These are phyloP conservation scores for Fraxinus americana DNA, from an alignment of 257 asterid species.

Conservation along the genomic window DNA sequence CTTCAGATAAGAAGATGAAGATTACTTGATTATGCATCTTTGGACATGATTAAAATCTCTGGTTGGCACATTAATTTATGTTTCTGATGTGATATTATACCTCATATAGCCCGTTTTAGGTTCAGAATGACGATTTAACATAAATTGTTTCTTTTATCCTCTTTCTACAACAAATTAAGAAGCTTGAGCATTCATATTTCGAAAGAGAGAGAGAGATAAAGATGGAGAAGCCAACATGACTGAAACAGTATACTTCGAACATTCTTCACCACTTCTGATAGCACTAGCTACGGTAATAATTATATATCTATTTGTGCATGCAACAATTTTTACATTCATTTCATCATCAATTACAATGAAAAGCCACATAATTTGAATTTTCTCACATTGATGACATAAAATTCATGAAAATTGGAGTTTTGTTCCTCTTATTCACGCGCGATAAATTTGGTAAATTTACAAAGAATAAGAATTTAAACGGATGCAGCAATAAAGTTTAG, in stretches of 20 bases:
- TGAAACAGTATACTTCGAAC: background rate
- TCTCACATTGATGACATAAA: background rate
- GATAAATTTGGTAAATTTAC: background rate
- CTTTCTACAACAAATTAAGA: background rate
- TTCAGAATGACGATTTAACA: background rate
- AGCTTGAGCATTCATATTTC: background rate
- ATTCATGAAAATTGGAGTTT: background rate
- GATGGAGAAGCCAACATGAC: background rate
- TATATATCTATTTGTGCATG: background rate
- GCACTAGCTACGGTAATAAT: background rate
- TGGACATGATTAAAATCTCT: background rate
- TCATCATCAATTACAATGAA: background rate
- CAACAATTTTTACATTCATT: background rate
- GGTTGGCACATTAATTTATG: background rate
- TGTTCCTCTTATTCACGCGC: background rate
- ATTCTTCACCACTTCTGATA: background rate
- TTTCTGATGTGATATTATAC: slow-evolving; percentile 12
- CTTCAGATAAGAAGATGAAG: background rate
- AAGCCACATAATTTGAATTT: background rate
- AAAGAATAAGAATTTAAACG: too few relatives aligned
- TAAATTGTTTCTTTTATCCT: background rate
- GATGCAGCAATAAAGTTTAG: too few relatives aligned
- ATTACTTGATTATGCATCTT: background rate
- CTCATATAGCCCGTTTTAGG: background rate
- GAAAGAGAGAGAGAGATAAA: background rate